Evolutionary conservation across 441 rosid species (phyloP).

Genomic region (Omphalea diandra): DNA sequence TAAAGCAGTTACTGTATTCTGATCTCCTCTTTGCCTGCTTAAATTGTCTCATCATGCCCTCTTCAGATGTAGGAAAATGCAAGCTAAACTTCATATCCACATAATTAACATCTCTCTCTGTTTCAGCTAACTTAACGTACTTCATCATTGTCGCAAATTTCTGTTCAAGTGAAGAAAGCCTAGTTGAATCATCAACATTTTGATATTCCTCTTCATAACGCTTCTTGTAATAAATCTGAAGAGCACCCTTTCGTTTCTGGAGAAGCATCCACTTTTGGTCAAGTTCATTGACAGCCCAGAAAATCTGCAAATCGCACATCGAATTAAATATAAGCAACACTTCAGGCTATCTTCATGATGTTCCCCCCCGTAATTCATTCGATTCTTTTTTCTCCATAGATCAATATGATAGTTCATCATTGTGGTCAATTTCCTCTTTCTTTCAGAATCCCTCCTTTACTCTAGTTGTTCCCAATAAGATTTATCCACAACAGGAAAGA

Average conservation of each 20-base stretch:
- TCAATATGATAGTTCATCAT: neutral
- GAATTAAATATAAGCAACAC: neutral
- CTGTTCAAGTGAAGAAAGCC: slow-evolving; percentile 53
- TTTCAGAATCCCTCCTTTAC: neutral
- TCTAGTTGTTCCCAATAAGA: neutral
- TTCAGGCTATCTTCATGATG: neutral
- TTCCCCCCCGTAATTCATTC: neutral
- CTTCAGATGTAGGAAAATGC: slow-evolving; percentile 74
- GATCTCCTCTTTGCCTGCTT: slow-evolving; percentile 79
- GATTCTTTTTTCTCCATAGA: neutral
- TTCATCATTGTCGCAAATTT: slow-evolving; percentile 61
- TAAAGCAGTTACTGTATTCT: slow-evolving; percentile 60
- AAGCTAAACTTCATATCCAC: slow-evolving; percentile 74
- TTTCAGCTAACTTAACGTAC: slow-evolving; percentile 62
- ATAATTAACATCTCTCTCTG: slow-evolving; percentile 88
- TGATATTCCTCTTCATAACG: slow-evolving; percentile 73
- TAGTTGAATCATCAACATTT: slow-evolving; percentile 60
- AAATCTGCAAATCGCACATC: slow-evolving; percentile 39
- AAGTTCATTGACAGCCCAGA: slow-evolving; percentile 69
- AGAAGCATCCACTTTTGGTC: slow-evolving; percentile 81
- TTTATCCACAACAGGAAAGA: neutral
- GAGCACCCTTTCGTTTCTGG: slow-evolving; percentile 72
- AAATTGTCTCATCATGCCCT: slow-evolving; percentile 58
- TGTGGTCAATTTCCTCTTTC: neutral
- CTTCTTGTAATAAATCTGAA: slow-evolving; percentile 58